phyloP scores from a whole-genome alignment of 2,329 filamentous ascomycete genomes.

The Scortechinia acanthostroma region DNA sequence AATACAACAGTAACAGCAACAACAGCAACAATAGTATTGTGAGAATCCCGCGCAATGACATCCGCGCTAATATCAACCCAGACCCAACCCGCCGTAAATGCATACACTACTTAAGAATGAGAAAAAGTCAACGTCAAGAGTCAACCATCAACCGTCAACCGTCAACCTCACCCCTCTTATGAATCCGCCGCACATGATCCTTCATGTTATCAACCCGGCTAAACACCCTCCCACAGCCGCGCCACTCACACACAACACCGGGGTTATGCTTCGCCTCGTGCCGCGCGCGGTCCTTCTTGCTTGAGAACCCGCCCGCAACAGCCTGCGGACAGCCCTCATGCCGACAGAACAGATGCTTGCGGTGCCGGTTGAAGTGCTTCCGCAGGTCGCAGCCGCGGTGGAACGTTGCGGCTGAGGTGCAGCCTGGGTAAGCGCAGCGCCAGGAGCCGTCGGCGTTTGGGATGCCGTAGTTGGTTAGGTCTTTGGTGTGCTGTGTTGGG shows the following conservation, averaged over 20 bases:
- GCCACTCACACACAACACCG: conserved; percentile 48
- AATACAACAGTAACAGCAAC: too few species aligned
- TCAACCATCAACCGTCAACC: too few species aligned
- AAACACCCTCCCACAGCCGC: conserved; percentile 47
- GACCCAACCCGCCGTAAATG: too few species aligned
- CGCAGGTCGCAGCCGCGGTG: conserved; percentile 51
- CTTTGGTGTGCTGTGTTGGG: too few species aligned
- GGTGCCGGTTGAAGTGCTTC: conserved; percentile 56
- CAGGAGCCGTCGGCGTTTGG: conserved; percentile 25
- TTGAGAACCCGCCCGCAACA: conserved; percentile 47
- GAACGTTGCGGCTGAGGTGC: conserved; percentile 49
- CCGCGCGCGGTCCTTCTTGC: conserved; percentile 52
- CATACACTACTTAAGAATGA: too few species aligned
- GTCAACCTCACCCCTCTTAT: too few species aligned
- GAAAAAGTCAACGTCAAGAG: too few species aligned
- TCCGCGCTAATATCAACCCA: too few species aligned
- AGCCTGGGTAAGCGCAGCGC: conserved; percentile 50
- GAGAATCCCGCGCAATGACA: too few species aligned
- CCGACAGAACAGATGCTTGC: conserved; percentile 52
- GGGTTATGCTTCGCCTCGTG: conserved; percentile 59
- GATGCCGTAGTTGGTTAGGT: conserved; percentile 20
- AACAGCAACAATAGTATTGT: too few species aligned
- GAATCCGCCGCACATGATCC: conserved; percentile 33
- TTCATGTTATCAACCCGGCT: conserved; percentile 57
- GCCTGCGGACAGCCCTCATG: conserved; percentile 48